Percentiles rank a stretch among this genome's conserved stretches.
Evolutionary conservation across 2,329 filamentous ascomycete species (phyloP).

Genomic region (Scedosporium apiospermum): DNA sequence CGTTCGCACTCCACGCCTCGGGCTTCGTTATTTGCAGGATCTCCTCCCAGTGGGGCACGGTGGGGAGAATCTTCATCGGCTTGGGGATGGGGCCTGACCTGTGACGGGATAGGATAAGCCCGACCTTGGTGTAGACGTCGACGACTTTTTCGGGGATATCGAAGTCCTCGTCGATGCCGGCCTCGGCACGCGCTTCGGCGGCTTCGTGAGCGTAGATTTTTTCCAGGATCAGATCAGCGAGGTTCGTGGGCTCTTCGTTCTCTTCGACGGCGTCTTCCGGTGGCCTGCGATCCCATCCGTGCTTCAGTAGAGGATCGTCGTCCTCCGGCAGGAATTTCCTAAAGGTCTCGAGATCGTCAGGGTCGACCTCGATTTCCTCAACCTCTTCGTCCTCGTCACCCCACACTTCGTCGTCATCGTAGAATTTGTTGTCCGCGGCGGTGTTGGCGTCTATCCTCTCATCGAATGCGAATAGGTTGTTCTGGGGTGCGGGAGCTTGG

Average conservation of each 20-base stretch:
- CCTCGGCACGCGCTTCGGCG: conserved; percentile 35
- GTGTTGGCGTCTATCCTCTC: conserved; percentile 56
- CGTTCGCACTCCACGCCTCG: conserved; percentile 62
- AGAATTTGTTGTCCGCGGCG: conserved; percentile 32
- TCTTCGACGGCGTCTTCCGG: conserved; percentile 31
- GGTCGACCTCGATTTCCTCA: conserved; percentile 73
- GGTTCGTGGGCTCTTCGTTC: conserved; percentile 57
- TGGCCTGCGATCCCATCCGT: conserved; percentile 44
- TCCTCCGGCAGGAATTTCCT: conserved; percentile 80
- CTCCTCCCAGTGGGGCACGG: conserved; percentile 82
- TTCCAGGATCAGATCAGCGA: conserved; percentile 86
- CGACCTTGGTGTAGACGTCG: conserved; percentile 90
- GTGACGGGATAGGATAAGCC: conserved; percentile 80
- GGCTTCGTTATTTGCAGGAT: conserved; percentile 79
- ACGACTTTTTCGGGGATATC: conserved; percentile 86
- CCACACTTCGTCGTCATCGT: conserved; percentile 54
- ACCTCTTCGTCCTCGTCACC: conserved; percentile 69
- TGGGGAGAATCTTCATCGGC: conserved; percentile 93
- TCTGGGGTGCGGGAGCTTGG: conserved; percentile 29
- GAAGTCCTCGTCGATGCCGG: conserved; percentile 61
- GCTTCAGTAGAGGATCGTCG: conserved; percentile 62
- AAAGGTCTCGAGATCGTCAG: conserved; percentile 81
- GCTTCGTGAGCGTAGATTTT: conserved; percentile 92
- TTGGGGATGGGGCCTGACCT: conserved; percentile 96
- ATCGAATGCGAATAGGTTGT: conserved; percentile 63